These are phyloP conservation scores for Polymyxa betae DNA, from an alignment of 208 protist genomes.

Conservation along the genomic window DNA sequence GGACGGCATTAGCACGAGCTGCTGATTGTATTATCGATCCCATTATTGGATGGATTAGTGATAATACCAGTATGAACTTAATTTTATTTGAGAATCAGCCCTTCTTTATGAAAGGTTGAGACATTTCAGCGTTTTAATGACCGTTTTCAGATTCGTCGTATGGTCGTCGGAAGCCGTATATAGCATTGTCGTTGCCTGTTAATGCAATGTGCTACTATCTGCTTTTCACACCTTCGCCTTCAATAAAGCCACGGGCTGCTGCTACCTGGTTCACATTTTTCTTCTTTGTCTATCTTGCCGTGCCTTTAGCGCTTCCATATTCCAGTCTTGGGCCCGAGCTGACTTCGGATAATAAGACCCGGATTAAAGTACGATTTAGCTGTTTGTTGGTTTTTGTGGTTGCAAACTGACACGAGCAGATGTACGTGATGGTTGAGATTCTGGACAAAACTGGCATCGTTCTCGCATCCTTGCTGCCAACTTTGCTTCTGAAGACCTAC, in stretches of 20 bases:
- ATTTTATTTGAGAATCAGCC: no score
- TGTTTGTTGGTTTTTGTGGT: neutral
- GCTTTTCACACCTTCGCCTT: neutral
- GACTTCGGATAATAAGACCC: slow-evolving; percentile 24
- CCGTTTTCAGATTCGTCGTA: slow-evolving; percentile 35
- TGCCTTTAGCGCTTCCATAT: neutral
- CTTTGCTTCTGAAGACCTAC: neutral
- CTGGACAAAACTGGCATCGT: slow-evolving; percentile 10
- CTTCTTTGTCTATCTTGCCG: slow-evolving; percentile 42
- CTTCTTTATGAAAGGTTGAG: no score
- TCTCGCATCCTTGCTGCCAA: slow-evolving; percentile 4
- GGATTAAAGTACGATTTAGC: slow-evolving; percentile 2
- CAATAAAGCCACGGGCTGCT: neutral
- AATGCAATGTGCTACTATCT: slow-evolving; percentile 24
- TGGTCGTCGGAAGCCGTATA: slow-evolving; percentile 49
- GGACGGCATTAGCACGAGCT: slow-evolving; percentile 16
- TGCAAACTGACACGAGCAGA: neutral
- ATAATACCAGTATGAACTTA: slow-evolving; percentile 32
- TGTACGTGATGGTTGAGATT: slow-evolving; percentile 29
- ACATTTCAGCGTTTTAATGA: no score
- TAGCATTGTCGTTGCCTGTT: neutral
- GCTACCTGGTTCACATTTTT: slow-evolving; percentile 39
- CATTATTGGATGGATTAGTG: slow-evolving; percentile 31
- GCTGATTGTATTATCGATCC: slow-evolving; percentile 20
- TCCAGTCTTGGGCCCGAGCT: slow-evolving; percentile 41